Base-by-base conservation (phyloP, 306 rosid species). In the Dryas octopetala region DNA sequence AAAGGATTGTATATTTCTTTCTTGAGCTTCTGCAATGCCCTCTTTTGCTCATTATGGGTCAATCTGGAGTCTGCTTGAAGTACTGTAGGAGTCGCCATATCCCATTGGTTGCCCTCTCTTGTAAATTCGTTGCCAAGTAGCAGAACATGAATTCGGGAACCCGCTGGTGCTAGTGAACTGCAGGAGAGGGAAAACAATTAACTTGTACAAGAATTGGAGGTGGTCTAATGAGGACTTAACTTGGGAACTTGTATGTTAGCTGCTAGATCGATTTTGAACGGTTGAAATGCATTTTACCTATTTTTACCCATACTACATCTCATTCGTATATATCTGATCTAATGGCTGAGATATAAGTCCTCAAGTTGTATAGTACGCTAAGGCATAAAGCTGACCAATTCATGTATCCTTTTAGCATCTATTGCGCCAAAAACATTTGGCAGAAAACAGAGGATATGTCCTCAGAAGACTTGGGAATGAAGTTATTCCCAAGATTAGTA, bases 1-100 rank as follows among this genome's bases (percentile, higher is more conserved):
- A 83, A 63, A 41, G 98, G 91, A 53, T 86, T 82, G 67, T 89
- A 90, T 59, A 83, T 54, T 44, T 76, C 74, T 78, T 85, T 91
- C 83, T 58, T 87, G 17, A 94, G 90, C 80, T 88, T 86, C 71
- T 71, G 83, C 68, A 88, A 41, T 28, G 84, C 88, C 75, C n/a
- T 80, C 7, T 74, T 62, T 74, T 80, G 87, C 66, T 84, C 81
- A 32, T 55, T n/a, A 2, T 32, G 43, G 52, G 74, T 79, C 71
- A 86, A 60, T 81, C 71, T 83, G 6, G 91, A 72, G 79, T 64
- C 49, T 3, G 70, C 82, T 60, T 74, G 81, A 1, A 6, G 69
- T 55, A 12, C n/a, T 8, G 40, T 80, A 0, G 81, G 80, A 69
- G 77, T 44, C 68, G 76, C 82, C 19, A 58, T 5, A 62, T 58